Evolutionary conservation across 1,139 yeast species (phyloP).

Genomic region (Wickerhamomyces sp.): DNA sequence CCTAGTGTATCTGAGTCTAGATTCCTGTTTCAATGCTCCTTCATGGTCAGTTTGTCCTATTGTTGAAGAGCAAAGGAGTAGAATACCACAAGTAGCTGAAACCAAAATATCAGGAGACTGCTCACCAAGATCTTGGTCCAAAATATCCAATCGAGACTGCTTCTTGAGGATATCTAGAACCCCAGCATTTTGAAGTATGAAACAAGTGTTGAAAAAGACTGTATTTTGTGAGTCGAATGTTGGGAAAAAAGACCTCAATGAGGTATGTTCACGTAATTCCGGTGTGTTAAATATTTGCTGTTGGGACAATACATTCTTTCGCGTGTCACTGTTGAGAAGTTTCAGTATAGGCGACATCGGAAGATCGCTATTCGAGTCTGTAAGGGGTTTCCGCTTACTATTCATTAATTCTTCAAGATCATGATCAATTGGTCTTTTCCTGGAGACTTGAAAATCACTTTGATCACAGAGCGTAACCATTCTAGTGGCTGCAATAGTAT

Average conservation of each 20-base stretch:
- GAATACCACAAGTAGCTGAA: slow-evolving; percentile 9
- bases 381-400: slow-evolving; percentile 4
- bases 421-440: slow-evolving; percentile 11
- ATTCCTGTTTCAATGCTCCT: slow-evolving; percentile 8
- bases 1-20: slow-evolving; percentile 2
- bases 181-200: not conserved
- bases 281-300: not conserved
- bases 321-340: slow-evolving; percentile 2
- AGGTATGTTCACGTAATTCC: not conserved
- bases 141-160: slow-evolving; percentile 1
- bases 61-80: slow-evolving; percentile 6
- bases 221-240: not conserved
- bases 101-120: slow-evolving; percentile 15
- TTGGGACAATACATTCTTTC: not conserved
- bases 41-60: slow-evolving; percentile 11
- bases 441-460: not conserved
- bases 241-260: not conserved
- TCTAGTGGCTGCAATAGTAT: slow-evolving; percentile 5
- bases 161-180: slow-evolving; percentile 1
- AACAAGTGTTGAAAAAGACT: not conserved
- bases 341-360: slow-evolving; percentile 6
- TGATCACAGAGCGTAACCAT: slow-evolving; percentile 6
- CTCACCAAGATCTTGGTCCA: slow-evolving; percentile 13
- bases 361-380: not conserved
- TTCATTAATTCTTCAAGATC: slow-evolving; percentile 14